Evolutionary conservation across 352 stramenopile genomes (phyloP).

Genomic region (Globisporangium cystogenes): DNA sequence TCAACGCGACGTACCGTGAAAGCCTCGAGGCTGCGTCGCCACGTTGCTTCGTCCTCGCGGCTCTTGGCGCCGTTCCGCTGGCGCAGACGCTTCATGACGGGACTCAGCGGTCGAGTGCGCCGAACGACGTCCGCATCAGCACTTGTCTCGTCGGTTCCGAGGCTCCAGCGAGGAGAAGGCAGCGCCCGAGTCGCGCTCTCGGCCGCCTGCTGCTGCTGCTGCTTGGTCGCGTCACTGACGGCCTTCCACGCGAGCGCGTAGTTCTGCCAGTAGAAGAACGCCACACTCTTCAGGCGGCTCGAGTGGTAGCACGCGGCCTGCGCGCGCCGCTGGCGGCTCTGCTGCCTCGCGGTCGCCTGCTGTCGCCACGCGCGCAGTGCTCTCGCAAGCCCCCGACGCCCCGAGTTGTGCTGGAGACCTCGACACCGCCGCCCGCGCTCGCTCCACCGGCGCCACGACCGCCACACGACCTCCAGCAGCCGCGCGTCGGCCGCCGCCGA

Average conservation of each 20-base stretch:
- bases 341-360: conserved; percentile 7
- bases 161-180: too few species aligned
- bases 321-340: conserved; percentile 6
- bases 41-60: conserved; percentile 1
- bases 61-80: conserved; percentile 15
- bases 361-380: conserved; percentile 9
- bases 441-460: conserved; percentile 13
- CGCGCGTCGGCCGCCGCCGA: conserved; percentile 12
- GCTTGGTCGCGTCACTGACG: conserved; percentile 15
- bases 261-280: conserved; percentile 75
- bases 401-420: conserved; percentile 3
- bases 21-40: conserved; percentile 2
- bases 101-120: conserved; percentile 32
- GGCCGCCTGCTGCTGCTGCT: conserved; percentile 1
- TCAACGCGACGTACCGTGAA: not conserved
- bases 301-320: conserved; percentile 22
- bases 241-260: conserved; percentile 72
- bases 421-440: conserved; percentile 8
- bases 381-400: not conserved
- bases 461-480: conserved; percentile 18
- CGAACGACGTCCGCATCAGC: not conserved
- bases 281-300: conserved; percentile 21
- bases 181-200: not conserved
- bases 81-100: conserved; percentile 45
- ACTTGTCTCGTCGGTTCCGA: too few species aligned